Conservation (phyloP, 345 rosid species). For the Hirschfeldia incana region DNA sequence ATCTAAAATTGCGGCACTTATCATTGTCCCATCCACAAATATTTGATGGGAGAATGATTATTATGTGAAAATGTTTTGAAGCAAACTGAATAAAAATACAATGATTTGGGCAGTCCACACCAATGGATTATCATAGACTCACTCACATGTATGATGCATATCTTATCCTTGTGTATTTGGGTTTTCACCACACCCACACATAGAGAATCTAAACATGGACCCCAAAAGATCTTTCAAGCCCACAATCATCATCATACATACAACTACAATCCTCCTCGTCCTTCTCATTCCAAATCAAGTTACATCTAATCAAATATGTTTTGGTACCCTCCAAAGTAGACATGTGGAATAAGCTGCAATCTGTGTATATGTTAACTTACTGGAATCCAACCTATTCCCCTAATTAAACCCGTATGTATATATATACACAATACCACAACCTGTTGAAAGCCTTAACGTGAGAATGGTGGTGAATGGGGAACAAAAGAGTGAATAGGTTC, state of each 20-base stretch:
- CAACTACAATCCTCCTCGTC: conserved; percentile 8
- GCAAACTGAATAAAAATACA: neutral
- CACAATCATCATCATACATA: conserved; percentile 21
- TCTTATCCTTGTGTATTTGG: conserved; percentile 19
- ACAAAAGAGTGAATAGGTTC: conserved; percentile 19
- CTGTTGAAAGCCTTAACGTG: conserved; percentile 20
- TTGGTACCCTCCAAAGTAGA: conserved; percentile 22
- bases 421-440: neutral
- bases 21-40: conserved; percentile 37
- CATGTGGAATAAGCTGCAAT: conserved; percentile 7
- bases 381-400: neutral
- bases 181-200: conserved; percentile 26
- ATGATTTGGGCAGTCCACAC: conserved; percentile 30
- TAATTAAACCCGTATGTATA: neutral
- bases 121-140: conserved; percentile 7
- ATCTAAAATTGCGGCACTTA: conserved; percentile 39
- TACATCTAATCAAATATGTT: conserved; percentile 17
- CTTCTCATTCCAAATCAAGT: conserved; percentile 3
- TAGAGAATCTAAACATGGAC: conserved; percentile 32
- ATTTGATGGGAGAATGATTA: conserved; percentile 39
- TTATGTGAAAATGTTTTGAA: conserved; percentile 14
- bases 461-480: conserved; percentile 33
- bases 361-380: conserved; percentile 1
- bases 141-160: conserved; percentile 13
- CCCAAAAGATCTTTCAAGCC: conserved; percentile 35